Evolutionary conservation across 129 eudicot species (phyloP).

Genomic region (Artemisia argyi): DNA sequence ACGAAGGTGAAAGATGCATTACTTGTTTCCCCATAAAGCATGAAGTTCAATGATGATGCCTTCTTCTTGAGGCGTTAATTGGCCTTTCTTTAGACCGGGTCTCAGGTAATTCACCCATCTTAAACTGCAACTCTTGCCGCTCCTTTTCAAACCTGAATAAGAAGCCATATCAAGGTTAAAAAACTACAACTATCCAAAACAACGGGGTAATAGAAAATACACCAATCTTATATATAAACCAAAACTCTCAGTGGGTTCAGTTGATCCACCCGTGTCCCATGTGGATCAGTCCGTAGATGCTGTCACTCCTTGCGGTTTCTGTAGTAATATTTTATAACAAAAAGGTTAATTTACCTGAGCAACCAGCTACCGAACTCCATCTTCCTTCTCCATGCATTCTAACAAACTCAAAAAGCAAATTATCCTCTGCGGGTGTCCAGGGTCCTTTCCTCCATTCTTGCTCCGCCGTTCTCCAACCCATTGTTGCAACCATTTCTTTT

Average conservation of each 20-base stretch:
- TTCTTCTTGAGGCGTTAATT: conserved; percentile 79
- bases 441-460: conserved; percentile 89
- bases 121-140: conserved; percentile 78
- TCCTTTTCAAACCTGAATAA: conserved; percentile 64
- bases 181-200: neutral
- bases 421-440: conserved; percentile 83
- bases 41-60: conserved; percentile 80
- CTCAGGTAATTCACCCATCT: conserved; percentile 82
- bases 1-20: conserved; percentile 10
- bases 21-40: conserved; percentile 90
- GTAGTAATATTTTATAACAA: too few species aligned
- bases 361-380: conserved; percentile 73
- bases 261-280: too few species aligned
- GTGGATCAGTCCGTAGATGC: too few species aligned
- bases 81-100: conserved; percentile 76
- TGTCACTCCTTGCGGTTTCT: too few species aligned
- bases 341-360: conserved; percentile 38
- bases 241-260: too few species aligned
- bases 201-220: neutral
- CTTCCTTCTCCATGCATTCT: conserved; percentile 64
- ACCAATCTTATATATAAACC: neutral
- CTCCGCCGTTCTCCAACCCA: conserved; percentile 39
- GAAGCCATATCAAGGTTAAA: neutral
- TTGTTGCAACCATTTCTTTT: conserved; percentile 28
- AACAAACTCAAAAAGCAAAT: conserved; percentile 55